These are phyloP conservation scores for Aspergillus carlsbadensis DNA, from an alignment of 495 filamentous ascomycete genomes.

Conservation along the genomic window DNA sequence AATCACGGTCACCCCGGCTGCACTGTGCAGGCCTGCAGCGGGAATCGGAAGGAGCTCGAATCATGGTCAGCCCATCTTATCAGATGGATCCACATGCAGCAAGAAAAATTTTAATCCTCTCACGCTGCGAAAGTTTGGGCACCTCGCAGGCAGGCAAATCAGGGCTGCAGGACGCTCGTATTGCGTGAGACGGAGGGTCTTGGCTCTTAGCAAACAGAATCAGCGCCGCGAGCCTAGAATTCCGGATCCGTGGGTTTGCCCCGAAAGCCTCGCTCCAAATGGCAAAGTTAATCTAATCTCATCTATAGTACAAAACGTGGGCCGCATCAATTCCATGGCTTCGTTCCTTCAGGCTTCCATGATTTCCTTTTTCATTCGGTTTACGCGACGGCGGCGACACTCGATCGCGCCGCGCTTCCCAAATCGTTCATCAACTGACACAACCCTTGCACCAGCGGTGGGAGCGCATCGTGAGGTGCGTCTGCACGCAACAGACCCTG, in stretches of 20 bases:
- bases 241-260: background rate
- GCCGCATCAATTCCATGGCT: background rate
- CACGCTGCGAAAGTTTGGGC: no score
- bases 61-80: background rate
- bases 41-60: background rate
- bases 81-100: background rate
- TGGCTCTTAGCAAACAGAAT: background rate
- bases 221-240: background rate
- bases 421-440: conserved; percentile 54
- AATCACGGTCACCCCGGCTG: no score
- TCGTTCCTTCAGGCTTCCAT: background rate
- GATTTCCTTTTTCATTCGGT: background rate
- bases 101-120: background rate
- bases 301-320: background rate
- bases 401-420: conserved; percentile 24
- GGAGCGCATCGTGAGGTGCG: conserved; percentile 26
- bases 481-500: conserved; percentile 26
- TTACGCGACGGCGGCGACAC: background rate
- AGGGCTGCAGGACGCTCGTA: background rate
- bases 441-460: conserved; percentile 55
- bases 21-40: no score
- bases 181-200: background rate
- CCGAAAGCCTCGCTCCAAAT: background rate
- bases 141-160: background rate
- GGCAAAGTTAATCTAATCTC: background rate